These are phyloP conservation scores for Alternaria infectoria DNA, from an alignment of 2,329 filamentous ascomycete species.

Conservation along the genomic window DNA sequence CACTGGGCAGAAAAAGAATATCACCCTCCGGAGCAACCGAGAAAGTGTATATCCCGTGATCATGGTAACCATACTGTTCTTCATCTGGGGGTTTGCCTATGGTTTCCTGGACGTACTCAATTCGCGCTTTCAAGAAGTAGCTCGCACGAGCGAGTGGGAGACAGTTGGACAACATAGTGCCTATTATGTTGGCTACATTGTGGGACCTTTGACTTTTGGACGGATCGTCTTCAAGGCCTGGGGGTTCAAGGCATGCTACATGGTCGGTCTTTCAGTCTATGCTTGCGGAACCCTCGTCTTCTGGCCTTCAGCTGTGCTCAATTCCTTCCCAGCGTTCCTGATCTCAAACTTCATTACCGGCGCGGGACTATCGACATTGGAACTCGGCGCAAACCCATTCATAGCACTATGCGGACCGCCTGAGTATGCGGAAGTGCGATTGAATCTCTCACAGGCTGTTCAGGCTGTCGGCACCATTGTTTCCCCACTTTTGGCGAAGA, in stretches of 20 bases:
- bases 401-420: constrained; percentile 67
- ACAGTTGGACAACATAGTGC: constrained; percentile 71
- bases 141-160: constrained; percentile 66
- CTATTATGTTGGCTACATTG: constrained; percentile 75
- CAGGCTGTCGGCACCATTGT: constrained; percentile 67
- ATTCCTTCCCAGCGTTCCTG: constrained; percentile 65
- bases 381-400: constrained; percentile 67
- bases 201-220: constrained; percentile 73
- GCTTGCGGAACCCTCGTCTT: constrained; percentile 67
- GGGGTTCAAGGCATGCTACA: constrained; percentile 69
- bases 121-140: constrained; percentile 68
- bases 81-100: constrained; percentile 91
- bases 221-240: constrained; percentile 62
- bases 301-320: constrained; percentile 69
- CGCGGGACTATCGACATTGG: constrained; percentile 64
- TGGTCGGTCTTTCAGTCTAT: constrained; percentile 66
- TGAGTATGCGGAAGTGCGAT: constrained; percentile 64
- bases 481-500: constrained; percentile 65
- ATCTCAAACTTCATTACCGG: constrained; percentile 69
- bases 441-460: constrained; percentile 67
- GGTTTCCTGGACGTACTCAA: constrained; percentile 85
- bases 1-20: constrained; percentile 69
- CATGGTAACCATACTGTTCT: constrained; percentile 80
- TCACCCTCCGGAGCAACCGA: constrained; percentile 66
- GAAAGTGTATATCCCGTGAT: constrained; percentile 76